These are phyloP conservation scores for Fraxinus excelsior DNA, from an alignment of 257 asterid genomes.

Conservation along the genomic window DNA sequence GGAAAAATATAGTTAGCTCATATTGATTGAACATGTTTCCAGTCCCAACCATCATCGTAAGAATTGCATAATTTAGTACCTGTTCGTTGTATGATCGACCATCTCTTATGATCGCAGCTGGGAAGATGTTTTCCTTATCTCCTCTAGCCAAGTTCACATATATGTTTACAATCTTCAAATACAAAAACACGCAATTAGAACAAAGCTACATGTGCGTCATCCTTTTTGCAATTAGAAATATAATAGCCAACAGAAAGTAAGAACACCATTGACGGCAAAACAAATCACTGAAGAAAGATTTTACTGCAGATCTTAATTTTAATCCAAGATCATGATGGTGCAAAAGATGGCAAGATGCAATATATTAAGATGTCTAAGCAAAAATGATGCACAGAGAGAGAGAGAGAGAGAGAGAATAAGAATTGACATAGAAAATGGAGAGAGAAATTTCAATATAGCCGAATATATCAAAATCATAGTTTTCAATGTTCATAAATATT, in stretches of 20 bases:
- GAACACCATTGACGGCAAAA: background rate
- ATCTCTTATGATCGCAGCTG: slow-evolving; percentile 81
- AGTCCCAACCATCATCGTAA: background rate
- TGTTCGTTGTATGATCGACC: slow-evolving; percentile 94
- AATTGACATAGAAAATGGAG: background rate
- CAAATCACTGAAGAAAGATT: background rate
- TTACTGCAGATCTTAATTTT: background rate
- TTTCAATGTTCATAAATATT: background rate
- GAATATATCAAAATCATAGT: background rate
- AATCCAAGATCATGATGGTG: background rate
- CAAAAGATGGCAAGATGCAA: background rate
- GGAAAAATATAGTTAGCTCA: slow-evolving; percentile 17
- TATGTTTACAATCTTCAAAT: slow-evolving; percentile 71
- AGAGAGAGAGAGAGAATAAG: background rate
- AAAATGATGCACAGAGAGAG: background rate
- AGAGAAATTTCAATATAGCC: background rate
- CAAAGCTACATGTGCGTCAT: background rate
- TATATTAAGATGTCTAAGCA: background rate
- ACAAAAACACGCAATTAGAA: background rate
- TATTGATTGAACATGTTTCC: background rate
- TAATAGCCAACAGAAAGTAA: background rate
- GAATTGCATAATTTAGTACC: slow-evolving; percentile 37
- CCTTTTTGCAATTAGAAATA: background rate
- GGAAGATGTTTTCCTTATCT: slow-evolving; percentile 70
- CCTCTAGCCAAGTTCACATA: slow-evolving; percentile 89